Percentiles rank a stretch among this genome's conserved stretches.
Conservation (phyloP, 2,329 filamentous ascomycete genomes). For the Cercospora sesami region DNA sequence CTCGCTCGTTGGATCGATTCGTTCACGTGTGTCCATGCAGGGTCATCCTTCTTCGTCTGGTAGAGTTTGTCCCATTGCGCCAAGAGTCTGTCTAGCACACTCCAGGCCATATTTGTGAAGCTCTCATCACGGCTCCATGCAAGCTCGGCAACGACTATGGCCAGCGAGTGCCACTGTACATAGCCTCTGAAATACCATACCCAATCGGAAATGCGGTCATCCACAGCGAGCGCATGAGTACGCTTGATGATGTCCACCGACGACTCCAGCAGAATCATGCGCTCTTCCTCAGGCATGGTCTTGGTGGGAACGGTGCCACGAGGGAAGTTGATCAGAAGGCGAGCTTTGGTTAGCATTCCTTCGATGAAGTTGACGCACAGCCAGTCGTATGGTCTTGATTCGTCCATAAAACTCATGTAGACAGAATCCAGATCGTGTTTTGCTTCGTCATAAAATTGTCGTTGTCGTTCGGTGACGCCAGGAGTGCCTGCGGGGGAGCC, state of each 20-base stretch:
- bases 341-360: constrained; percentile 32
- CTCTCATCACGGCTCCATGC: constrained; percentile 28
- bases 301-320: constrained; percentile 26
- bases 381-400: constrained; percentile 34
- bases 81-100: constrained; percentile 32
- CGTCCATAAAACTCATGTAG: constrained; percentile 28
- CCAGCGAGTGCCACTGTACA: constrained; percentile 35
- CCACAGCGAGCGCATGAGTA: constrained; percentile 27
- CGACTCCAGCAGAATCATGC: constrained; percentile 26
- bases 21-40: constrained; percentile 36
- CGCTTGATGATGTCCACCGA: constrained; percentile 32
- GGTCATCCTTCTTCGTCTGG: constrained; percentile 27
- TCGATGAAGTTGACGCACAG: constrained; percentile 29
- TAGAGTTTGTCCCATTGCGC: constrained; percentile 33
- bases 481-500: constrained; percentile 7
- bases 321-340: constrained; percentile 33
- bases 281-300: constrained; percentile 26
- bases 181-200: constrained; percentile 34
- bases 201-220: constrained; percentile 25
- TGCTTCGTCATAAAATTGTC: constrained; percentile 19
- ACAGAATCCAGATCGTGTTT: constrained; percentile 20
- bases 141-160: constrained; percentile 34
- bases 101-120: constrained; percentile 32
- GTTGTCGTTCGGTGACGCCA: constrained; percentile 21
- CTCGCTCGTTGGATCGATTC: constrained; percentile 30